Evolutionary conservation across 2,329 filamentous ascomycete species (phyloP).

Genomic region (Penicillium frequentans): DNA sequence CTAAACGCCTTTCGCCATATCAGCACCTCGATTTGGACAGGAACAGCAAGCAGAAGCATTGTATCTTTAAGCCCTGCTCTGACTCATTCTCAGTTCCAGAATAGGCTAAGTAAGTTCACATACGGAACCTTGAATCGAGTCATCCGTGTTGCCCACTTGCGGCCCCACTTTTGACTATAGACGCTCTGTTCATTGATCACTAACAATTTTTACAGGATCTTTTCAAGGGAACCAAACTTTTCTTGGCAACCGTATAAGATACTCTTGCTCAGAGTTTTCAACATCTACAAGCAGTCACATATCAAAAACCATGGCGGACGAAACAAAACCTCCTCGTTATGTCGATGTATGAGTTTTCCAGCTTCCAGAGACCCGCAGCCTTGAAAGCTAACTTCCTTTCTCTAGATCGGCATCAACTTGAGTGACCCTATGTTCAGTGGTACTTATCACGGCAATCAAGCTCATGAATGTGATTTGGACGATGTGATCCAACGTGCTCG

Average conservation of each 20-base stretch:
- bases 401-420: slow-evolving; percentile 86
- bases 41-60: background rate
- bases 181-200: background rate
- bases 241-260: background rate
- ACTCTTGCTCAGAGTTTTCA: slow-evolving; percentile 6
- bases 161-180: background rate
- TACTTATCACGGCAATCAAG: slow-evolving; percentile 75
- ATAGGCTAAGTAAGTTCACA: background rate
- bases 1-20: background rate
- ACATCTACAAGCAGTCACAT: slow-evolving; percentile 5
- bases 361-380: background rate
- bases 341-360: slow-evolving; percentile 43
- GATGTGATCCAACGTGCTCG: slow-evolving; percentile 77
- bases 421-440: slow-evolving; percentile 89
- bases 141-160: background rate
- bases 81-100: background rate
- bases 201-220: background rate
- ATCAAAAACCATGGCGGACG: slow-evolving; percentile 35
- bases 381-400: slow-evolving; percentile 14
- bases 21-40: background rate
- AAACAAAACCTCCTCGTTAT: slow-evolving; percentile 42
- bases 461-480: slow-evolving; percentile 45
- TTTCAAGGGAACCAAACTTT: background rate
- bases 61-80: background rate
- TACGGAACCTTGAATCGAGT: background rate